Conservation (phyloP, 2,329 filamentous ascomycete species). For the Trichoderma sp. region DNA sequence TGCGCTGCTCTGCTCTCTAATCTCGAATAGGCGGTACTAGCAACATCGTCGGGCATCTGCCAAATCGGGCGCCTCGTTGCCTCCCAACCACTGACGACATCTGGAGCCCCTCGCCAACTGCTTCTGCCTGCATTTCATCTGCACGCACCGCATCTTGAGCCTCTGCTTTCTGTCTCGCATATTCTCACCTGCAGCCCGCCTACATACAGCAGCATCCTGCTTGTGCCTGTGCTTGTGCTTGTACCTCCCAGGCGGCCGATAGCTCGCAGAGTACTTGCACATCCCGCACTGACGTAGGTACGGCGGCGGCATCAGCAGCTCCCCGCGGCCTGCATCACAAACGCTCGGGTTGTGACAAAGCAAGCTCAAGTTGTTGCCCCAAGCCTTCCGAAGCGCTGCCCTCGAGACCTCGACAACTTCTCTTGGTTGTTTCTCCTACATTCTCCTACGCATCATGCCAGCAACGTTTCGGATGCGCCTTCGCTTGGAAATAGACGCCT, state of each 20-base stretch:
- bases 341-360: not conserved
- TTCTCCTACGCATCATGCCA: not conserved
- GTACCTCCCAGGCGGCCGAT: not conserved
- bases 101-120: constrained; percentile 17
- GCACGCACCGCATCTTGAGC: constrained; percentile 6
- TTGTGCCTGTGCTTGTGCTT: not conserved
- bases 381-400: not conserved
- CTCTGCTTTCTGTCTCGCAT: constrained; percentile 17
- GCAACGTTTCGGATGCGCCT: constrained; percentile 9
- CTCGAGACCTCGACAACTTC: not conserved
- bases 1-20: not conserved
- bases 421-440: not conserved
- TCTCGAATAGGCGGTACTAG: not conserved
- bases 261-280: not conserved
- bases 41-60: not conserved
- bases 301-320: not conserved
- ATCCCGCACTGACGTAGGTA: not conserved
- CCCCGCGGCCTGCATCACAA: constrained; percentile 12
- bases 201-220: not conserved
- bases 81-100: constrained; percentile 21
- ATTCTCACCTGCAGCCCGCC: constrained; percentile 16
- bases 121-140: constrained; percentile 11
- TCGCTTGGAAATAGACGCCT: constrained; percentile 15
- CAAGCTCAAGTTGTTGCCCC: not conserved
- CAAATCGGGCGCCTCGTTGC: constrained; percentile 8